These are phyloP conservation scores for Pascua sp. DNA, from an alignment of 1,284 basidiomycete species.

Conservation along the genomic window DNA sequence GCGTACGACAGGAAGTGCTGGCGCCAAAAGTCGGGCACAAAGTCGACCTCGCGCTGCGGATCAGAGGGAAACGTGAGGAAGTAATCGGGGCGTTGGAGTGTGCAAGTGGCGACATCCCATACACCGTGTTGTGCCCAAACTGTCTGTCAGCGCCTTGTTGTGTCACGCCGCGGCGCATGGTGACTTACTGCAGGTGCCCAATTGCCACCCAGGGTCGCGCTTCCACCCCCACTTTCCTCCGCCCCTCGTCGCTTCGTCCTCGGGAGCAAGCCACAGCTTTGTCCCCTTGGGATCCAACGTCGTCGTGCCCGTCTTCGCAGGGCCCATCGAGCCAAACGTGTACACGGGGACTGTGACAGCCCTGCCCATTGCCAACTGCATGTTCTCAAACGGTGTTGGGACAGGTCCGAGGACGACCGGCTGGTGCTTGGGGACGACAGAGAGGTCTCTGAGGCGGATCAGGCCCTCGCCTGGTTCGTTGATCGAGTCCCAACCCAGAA, in stretches of 20 bases:
- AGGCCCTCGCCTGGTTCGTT: constrained; percentile 93
- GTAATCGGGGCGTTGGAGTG: constrained; percentile 71
- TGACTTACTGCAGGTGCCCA: constrained; percentile 66
- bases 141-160: constrained; percentile 2
- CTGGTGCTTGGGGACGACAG: constrained; percentile 61
- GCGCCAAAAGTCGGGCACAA: constrained; percentile 78
- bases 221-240: constrained; percentile 72
- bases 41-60: constrained; percentile 48
- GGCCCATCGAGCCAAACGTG: constrained; percentile 76
- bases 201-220: constrained; percentile 68
- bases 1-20: constrained; percentile 70
- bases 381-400: constrained; percentile 78
- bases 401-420: constrained; percentile 79
- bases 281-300: constrained; percentile 78
- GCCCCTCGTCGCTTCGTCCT: constrained; percentile 48
- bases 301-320: constrained; percentile 66
- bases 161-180: not conserved
- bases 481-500: constrained; percentile 94
- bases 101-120: constrained; percentile 72
- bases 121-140: constrained; percentile 91
- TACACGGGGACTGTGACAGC: constrained; percentile 81
- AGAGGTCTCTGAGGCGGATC: constrained; percentile 72
- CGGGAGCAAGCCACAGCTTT: constrained; percentile 66
- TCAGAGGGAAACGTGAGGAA: constrained; percentile 58
- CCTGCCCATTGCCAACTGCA: constrained; percentile 83